These are phyloP conservation scores for Curvularia lunata DNA, from an alignment of 2,329 filamentous ascomycete genomes.

Conservation along the genomic window DNA sequence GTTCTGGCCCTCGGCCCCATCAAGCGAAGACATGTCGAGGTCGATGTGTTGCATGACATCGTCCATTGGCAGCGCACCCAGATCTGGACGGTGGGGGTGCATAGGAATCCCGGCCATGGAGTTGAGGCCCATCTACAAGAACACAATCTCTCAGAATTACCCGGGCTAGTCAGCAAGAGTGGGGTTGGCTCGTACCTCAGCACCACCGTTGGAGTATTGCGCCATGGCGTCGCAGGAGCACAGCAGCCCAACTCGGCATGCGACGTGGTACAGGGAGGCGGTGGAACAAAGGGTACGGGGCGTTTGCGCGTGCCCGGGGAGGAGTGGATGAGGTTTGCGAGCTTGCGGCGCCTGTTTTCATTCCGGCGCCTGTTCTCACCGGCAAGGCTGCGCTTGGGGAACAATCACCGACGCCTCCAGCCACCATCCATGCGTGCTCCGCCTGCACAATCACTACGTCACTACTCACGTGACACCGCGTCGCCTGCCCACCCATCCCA, in stretches of 20 bases:
- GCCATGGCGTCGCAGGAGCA: slow-evolving; percentile 35
- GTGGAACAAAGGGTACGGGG: slow-evolving; percentile 14
- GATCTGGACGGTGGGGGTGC: slow-evolving; percentile 34
- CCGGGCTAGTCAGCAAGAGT: slow-evolving; percentile 11
- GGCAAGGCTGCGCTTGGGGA: slow-evolving; percentile 8
- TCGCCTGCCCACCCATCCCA: not conserved
- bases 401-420: slow-evolving; percentile 5
- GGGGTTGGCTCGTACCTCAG: slow-evolving; percentile 38
- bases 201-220: slow-evolving; percentile 45
- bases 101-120: slow-evolving; percentile 31
- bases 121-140: slow-evolving; percentile 40
- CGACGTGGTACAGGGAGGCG: slow-evolving; percentile 4
- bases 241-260: slow-evolving; percentile 5
- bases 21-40: slow-evolving; percentile 52
- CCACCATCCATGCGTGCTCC: not conserved
- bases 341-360: slow-evolving; percentile 11
- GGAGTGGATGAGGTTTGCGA: slow-evolving; percentile 14
- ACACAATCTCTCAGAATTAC: slow-evolving; percentile 29
- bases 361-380: slow-evolving; percentile 8
- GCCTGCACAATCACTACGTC: not conserved
- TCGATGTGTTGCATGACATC: slow-evolving; percentile 53
- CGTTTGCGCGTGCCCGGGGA: slow-evolving; percentile 8
- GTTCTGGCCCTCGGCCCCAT: slow-evolving; percentile 33
- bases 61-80: slow-evolving; percentile 50
- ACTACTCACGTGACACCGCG: slow-evolving; percentile 13